A percentile compares a stretch with the other conserved stretches of the same genome.
phyloP scores from a whole-genome alignment of 169 alveolate species.

The Cryptosporidium ubiquitum region DNA sequence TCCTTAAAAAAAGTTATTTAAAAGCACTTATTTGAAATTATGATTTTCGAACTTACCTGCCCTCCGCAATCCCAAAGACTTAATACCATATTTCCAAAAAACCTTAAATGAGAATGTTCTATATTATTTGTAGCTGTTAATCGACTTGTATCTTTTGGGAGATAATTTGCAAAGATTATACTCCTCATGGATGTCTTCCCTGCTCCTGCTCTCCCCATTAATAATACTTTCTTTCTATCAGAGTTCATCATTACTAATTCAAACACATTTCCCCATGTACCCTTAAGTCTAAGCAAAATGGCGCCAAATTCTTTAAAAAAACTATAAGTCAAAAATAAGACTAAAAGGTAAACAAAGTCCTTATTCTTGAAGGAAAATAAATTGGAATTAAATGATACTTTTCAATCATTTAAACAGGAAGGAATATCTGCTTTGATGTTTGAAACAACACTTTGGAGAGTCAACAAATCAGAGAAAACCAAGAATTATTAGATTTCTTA shows the following conservation, averaged over 20 bases:
- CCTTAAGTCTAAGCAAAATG: background rate
- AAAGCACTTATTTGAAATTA: background rate
- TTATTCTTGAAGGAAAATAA: background rate
- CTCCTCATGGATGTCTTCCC: constrained; percentile 95
- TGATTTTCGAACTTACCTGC: constrained; percentile 74
- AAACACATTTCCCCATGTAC: constrained; percentile 2
- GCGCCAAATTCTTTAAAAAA: background rate
- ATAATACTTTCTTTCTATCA: constrained; percentile 84
- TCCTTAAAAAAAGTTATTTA: constrained; percentile 76
- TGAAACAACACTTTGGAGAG: background rate
- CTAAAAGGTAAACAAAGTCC: background rate
- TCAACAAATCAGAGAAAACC: background rate
- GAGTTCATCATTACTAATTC: constrained; percentile 59
- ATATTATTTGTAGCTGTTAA: constrained; percentile 84
- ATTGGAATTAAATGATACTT: background rate
- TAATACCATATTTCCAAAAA: constrained; percentile 91
- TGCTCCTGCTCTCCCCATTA: constrained; percentile 93
- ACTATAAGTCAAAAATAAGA: background rate
- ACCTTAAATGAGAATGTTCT: constrained; percentile 87
- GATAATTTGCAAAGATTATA: constrained; percentile 94
- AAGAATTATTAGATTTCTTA: background rate
- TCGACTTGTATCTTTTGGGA: constrained; percentile 88
- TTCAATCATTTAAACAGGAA: background rate
- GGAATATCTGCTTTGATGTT: background rate
- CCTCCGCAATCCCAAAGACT: constrained; percentile 97